Conservation (phyloP, 345 rosid species). For the Heritiera littoralis region DNA sequence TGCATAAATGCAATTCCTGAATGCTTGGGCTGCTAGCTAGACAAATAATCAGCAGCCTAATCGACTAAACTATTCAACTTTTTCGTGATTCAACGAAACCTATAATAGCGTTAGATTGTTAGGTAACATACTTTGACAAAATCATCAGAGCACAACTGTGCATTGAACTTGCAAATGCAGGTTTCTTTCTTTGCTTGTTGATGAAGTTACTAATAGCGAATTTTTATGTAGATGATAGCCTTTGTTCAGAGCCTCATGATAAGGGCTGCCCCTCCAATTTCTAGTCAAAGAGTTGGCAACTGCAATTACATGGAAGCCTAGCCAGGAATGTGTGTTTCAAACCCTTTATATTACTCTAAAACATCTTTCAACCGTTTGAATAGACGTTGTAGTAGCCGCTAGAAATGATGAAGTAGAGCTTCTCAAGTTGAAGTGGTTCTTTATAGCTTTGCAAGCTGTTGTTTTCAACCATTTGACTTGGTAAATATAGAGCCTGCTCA, state of each 20-base stretch:
- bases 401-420: constrained; percentile 7
- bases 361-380: not conserved
- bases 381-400: not conserved
- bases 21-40: not conserved
- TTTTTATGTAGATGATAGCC: constrained; percentile 54
- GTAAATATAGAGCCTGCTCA: constrained; percentile 2
- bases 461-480: not conserved
- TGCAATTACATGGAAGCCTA: constrained; percentile 33
- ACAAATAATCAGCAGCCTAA: not conserved
- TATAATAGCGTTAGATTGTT: not conserved
- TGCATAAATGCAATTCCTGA: not conserved
- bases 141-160: not conserved
- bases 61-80: not conserved
- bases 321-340: not conserved
- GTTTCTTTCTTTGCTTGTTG: not conserved
- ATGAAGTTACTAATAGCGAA: not conserved
- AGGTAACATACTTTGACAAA: not conserved
- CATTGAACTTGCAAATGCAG: not conserved
- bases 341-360: not conserved
- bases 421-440: not conserved
- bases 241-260: constrained; percentile 80
- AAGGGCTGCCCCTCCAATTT: constrained; percentile 53
- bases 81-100: not conserved
- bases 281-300: constrained; percentile 29
- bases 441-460: not conserved